phyloP scores from a whole-genome alignment of 805 yeast species.

The Kodamaea restingae region DNA sequence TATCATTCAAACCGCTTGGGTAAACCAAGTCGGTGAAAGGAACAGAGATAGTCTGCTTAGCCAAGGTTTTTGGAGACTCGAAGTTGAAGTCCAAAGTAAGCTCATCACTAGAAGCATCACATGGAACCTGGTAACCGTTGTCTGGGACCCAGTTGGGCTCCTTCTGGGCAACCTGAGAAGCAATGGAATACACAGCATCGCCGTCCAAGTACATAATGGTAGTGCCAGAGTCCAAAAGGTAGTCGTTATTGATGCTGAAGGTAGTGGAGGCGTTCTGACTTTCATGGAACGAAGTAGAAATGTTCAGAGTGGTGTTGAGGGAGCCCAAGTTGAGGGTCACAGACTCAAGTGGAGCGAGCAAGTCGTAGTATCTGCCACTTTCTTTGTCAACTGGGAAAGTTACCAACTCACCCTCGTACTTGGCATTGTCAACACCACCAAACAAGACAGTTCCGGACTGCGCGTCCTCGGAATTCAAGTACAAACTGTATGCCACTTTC shows the following conservation, averaged over 20 bases:
- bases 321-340: not conserved
- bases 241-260: constrained; percentile 18
- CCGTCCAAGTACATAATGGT: constrained; percentile 46
- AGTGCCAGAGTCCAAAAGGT: constrained; percentile 56
- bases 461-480: constrained; percentile 17
- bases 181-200: constrained; percentile 6
- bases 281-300: constrained; percentile 2
- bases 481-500: constrained; percentile 23
- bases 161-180: constrained; percentile 3
- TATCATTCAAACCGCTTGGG: constrained; percentile 11
- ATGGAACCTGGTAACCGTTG: constrained; percentile 15
- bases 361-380: constrained; percentile 11
- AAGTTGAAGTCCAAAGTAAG: constrained; percentile 13
- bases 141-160: constrained; percentile 1
- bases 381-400: constrained; percentile 18
- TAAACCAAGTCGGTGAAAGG: constrained; percentile 14
- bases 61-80: not conserved
- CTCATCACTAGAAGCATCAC: constrained; percentile 9
- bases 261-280: not conserved
- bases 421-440: constrained; percentile 29
- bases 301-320: not conserved
- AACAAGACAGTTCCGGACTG: constrained; percentile 21
- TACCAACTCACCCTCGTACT: constrained; percentile 16
- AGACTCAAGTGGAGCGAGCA: constrained; percentile 17
- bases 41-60: constrained; percentile 8